phyloP scores from a whole-genome alignment of 225 moss, liverwort and hornwort genomes.

The Marchantia paleacea region DNA sequence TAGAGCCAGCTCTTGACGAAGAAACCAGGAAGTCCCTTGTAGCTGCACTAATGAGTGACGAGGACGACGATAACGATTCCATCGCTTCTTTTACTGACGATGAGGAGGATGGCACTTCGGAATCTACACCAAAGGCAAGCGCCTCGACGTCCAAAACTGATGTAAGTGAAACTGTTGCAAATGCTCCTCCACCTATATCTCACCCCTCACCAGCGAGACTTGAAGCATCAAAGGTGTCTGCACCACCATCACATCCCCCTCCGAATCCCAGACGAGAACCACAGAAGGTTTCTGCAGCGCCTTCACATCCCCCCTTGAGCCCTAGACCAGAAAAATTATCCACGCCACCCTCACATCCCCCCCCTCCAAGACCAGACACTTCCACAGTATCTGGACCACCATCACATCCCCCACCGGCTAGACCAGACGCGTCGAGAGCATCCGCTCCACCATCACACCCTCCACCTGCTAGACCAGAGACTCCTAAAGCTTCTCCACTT shows the following conservation, averaged over 20 bases:
- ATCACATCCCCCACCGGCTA: constrained; percentile 8
- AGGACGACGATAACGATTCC: constrained; percentile 48
- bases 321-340: constrained; percentile 19
- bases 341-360: background rate
- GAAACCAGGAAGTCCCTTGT: constrained; percentile 36
- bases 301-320: constrained; percentile 10
- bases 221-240: constrained; percentile 3
- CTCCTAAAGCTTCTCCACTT: background rate
- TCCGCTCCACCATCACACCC: background rate
- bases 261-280: constrained; percentile 10
- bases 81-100: constrained; percentile 88
- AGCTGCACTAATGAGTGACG: constrained; percentile 53
- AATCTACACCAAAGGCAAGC: constrained; percentile 17
- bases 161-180: constrained; percentile 25
- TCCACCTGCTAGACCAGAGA: constrained; percentile 18
- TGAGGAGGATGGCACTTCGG: constrained; percentile 58
- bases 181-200: background rate
- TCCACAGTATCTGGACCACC: background rate
- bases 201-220: constrained; percentile 24
- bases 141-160: constrained; percentile 3
- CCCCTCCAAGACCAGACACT: constrained; percentile 8
- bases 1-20: constrained; percentile 38
- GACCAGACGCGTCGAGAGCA: constrained; percentile 6
- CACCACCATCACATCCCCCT: background rate
- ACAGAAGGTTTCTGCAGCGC: background rate